Conservation (phyloP, 2,329 filamentous ascomycete species). For the Botryotinia convoluta region DNA sequence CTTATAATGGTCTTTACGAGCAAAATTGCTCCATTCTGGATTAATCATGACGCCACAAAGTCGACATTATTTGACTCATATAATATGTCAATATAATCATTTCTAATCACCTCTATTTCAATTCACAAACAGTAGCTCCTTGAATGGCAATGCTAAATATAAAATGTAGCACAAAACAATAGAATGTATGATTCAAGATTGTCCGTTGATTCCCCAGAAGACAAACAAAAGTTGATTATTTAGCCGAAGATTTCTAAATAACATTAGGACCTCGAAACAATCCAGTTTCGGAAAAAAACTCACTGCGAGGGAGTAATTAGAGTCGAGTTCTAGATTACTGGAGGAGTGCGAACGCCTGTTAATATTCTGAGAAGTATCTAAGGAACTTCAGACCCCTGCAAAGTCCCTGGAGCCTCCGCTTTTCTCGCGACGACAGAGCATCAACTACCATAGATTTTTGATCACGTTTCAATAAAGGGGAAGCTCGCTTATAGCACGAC, state of each 20-base stretch:
- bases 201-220: rapidly evolving
- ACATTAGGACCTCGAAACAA: background rate
- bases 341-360: background rate
- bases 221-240: background rate
- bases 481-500: background rate
- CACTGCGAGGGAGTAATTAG: background rate
- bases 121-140: background rate
- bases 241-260: too few species aligned
- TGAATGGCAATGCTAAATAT: background rate
- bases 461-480: background rate
- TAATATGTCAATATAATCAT: background rate
- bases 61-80: background rate
- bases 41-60: background rate
- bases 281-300: background rate
- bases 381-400: background rate
- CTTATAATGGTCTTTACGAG: background rate
- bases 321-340: too few species aligned
- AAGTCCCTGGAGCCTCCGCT: background rate
- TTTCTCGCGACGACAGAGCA: background rate
- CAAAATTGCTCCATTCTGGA: too few species aligned
- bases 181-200: background rate
- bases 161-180: background rate
- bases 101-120: background rate
- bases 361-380: background rate
- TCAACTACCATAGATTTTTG: background rate